Evolutionary conservation across 192 early-diverging fungal species (phyloP).

Genomic region (Allomyces arbusculus): DNA sequence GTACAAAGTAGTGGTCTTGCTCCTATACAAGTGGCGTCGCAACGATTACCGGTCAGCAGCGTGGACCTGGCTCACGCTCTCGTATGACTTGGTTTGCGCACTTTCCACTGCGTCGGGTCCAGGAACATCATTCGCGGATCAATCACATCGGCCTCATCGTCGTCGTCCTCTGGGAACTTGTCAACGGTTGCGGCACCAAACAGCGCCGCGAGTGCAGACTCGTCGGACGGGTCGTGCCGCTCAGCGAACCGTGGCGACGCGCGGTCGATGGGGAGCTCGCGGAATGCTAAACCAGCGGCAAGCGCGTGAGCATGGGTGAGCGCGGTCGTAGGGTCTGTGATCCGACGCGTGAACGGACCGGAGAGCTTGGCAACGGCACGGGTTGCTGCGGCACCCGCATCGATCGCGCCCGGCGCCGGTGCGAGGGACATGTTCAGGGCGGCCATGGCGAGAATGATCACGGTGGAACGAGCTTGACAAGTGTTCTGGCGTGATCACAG

Average conservation of each 20-base stretch:
- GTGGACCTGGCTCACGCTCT: too few species aligned
- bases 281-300: not conserved
- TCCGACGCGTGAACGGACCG: not conserved
- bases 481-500: too few species aligned
- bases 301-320: too few species aligned
- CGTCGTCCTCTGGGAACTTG: slow-evolving; percentile 8
- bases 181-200: not conserved
- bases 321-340: too few species aligned
- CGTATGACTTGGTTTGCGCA: too few species aligned
- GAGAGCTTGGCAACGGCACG: not conserved
- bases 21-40: slow-evolving; percentile 2
- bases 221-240: not conserved
- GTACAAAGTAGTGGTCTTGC: slow-evolving; percentile 67
- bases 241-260: not conserved
- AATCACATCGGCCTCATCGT: slow-evolving; percentile 20
- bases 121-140: slow-evolving; percentile 33
- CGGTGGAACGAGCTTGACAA: too few species aligned
- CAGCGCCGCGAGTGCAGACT: not conserved
- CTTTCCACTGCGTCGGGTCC: slow-evolving; percentile 58
- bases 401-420: not conserved
- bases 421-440: too few species aligned
- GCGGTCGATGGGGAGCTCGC: not conserved
- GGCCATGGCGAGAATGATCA: too few species aligned
- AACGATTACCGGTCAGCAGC: too few species aligned
- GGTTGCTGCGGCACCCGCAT: not conserved